phyloP scores from a whole-genome alignment of 192 early-diverging fungal genomes.

The Lobosporangium transversale region DNA sequence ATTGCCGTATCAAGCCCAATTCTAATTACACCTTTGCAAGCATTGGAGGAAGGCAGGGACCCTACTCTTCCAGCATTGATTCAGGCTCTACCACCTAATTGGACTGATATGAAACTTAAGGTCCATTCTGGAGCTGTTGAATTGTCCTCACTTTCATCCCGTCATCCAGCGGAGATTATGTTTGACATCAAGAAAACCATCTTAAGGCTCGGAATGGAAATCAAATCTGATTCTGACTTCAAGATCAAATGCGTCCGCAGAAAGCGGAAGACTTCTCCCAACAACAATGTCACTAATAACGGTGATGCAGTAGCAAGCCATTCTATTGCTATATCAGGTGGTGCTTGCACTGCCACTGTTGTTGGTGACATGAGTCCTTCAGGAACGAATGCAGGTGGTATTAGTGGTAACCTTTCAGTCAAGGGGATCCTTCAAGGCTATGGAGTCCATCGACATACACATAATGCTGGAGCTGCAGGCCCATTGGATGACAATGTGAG shows the following conservation, averaged over 20 bases:
- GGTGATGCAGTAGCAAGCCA: background rate
- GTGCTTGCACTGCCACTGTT: background rate
- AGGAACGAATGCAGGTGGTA: background rate
- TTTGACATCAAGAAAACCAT: constrained; percentile 70
- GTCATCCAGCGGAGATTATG: constrained; percentile 74
- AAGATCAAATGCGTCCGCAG: constrained; percentile 65
- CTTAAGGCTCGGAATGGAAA: constrained; percentile 61
- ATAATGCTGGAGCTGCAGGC: background rate
- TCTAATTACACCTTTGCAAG: constrained; percentile 16
- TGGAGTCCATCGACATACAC: constrained; percentile 3
- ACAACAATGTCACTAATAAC: background rate
- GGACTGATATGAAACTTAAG: constrained; percentile 68
- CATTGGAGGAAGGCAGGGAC: constrained; percentile 24
- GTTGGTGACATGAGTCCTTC: background rate
- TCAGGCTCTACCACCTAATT: constrained; percentile 42
- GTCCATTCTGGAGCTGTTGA: constrained; percentile 81
- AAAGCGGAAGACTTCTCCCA: constrained; percentile 52
- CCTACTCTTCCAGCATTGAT: constrained; percentile 20
- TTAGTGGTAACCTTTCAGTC: constrained; percentile 18
- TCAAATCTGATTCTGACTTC: constrained; percentile 64
- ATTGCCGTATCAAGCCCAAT: too few species aligned
- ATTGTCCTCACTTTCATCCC: constrained; percentile 70
- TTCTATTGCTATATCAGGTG: background rate
- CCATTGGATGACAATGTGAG: constrained; percentile 37
- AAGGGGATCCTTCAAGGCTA: constrained; percentile 17